Conservation (phyloP, 108 stramenopile species). For the Cyclostephanos tholiformis region DNA sequence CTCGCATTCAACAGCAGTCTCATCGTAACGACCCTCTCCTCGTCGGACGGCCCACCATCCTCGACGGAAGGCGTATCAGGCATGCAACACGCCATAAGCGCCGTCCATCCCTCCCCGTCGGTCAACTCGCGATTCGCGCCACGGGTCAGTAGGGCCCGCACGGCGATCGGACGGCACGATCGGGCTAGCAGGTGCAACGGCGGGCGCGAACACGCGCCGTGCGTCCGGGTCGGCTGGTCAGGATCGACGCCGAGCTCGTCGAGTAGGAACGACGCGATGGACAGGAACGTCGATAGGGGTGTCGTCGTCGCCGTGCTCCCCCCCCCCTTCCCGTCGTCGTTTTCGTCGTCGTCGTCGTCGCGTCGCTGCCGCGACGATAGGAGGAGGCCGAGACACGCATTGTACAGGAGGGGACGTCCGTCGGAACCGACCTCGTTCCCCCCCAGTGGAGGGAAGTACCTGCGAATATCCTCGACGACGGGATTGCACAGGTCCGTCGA, state of each 20-base stretch:
- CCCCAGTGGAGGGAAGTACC: constrained; percentile 29
- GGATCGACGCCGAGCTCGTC: constrained; percentile 40
- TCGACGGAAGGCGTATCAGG: constrained; percentile 34
- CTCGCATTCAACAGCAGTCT: constrained; percentile 19
- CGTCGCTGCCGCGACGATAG: constrained; percentile 18
- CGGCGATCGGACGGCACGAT: constrained; percentile 37
- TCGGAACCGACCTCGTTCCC: constrained; percentile 33
- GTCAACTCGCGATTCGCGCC: constrained; percentile 24
- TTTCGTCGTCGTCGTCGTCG: background rate
- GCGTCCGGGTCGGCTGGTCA: constrained; percentile 38
- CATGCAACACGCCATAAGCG: constrained; percentile 51
- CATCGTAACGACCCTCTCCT: constrained; percentile 37
- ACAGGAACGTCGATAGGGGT: constrained; percentile 42
- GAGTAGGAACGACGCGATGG: constrained; percentile 31
- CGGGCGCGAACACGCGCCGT: constrained; percentile 43
- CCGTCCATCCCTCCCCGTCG: constrained; percentile 54
- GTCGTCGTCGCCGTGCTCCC: background rate
- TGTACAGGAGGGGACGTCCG: constrained; percentile 44
- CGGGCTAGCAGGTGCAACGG: constrained; percentile 47
- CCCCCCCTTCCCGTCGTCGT: background rate
- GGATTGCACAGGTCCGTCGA: constrained; percentile 18
- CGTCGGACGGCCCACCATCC: constrained; percentile 34
- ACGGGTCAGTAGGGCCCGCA: constrained; percentile 23
- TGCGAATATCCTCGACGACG: constrained; percentile 33
- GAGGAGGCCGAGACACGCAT: constrained; percentile 45